Conservation (phyloP, 2,329 filamentous ascomycete species). For the Colletotrichum abscissum region DNA sequence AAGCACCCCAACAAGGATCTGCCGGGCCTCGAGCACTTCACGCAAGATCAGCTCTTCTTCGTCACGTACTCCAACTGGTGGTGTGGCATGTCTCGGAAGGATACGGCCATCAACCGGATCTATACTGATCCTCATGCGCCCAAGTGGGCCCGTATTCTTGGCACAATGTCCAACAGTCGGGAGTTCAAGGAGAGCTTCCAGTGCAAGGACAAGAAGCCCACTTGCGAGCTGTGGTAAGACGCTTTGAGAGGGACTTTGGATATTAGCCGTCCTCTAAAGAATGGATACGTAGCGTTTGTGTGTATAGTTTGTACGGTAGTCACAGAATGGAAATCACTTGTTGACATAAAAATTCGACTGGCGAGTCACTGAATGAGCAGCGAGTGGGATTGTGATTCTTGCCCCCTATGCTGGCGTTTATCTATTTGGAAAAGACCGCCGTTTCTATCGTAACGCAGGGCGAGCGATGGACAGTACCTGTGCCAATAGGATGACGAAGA, state of each 20-base stretch:
- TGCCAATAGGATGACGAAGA: neutral
- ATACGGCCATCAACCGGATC: constrained; percentile 66
- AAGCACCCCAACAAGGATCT: constrained; percentile 63
- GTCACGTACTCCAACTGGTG: constrained; percentile 73
- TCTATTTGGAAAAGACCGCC: neutral
- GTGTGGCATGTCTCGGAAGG: constrained; percentile 73
- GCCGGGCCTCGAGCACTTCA: constrained; percentile 71
- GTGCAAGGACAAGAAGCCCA: constrained; percentile 65
- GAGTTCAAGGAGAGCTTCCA: constrained; percentile 76
- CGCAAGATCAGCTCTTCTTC: constrained; percentile 77
- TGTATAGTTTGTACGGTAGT: constrained; percentile 5
- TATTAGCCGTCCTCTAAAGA: neutral
- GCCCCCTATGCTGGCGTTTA: neutral
- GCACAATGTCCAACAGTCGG: constrained; percentile 74
- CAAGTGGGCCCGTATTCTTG: constrained; percentile 68
- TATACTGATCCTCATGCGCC: constrained; percentile 76
- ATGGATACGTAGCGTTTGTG: neutral
- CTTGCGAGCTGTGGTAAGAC: constrained; percentile 35
- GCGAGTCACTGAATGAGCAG: neutral
- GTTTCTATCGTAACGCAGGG: neutral
- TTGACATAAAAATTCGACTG: neutral
- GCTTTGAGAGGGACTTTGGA: neutral
- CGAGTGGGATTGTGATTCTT: neutral
- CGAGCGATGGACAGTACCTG: neutral
- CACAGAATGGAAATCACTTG: constrained; percentile 3